Base-by-base conservation (phyloP, 805 yeast species). In the Maudiozyma pseudohumilis region DNA sequence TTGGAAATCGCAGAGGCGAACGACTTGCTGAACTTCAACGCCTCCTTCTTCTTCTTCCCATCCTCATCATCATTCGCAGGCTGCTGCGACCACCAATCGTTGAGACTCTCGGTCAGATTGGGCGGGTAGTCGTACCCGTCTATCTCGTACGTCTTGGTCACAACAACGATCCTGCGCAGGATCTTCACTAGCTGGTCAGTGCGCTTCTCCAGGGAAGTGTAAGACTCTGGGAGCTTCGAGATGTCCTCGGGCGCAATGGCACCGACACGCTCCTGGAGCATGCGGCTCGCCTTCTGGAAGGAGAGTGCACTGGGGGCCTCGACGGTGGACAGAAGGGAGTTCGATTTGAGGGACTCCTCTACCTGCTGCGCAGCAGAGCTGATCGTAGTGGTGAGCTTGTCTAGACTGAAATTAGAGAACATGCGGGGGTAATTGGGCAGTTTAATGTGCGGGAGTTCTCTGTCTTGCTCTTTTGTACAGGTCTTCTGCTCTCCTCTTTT, bases 71-170 rank as follows among this genome's bases (percentile, higher is more conserved):
- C 31, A 8, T 20, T 16, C 13, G 13, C 40, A 6, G 33, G 29
- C 3, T 41, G 35, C 15, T 42, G 36, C 9, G 48, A 43, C 64
- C 61, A 74, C 52, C 80, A 75, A 47, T 80, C 79, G 34, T 65
- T 64, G 18, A 75, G 65, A 32, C 82, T 74, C 48, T 83, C 89
- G 43, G 71, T 70, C 44, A 82, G 59, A 55, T 80, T 80, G 38
- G 92, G 89, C 19, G 94, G 94, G 50, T 80, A 82, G 56, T 83
- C 94, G 55, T 83, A 83, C 34, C 82, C 73, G 48, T 80, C 81
- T 43, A 80, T 74, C 50, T 73, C 85, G 53, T 75, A 83, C 29
- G 87, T 83, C 35, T 65, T 67, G 5, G 80, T 69, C 38, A 74
- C 70, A 4, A 62, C 45, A n/a, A 72, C 49, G 10, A 71, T 50